Conservation (phyloP, 2,329 filamentous ascomycete species). For the Bretziella fagacearum region DNA sequence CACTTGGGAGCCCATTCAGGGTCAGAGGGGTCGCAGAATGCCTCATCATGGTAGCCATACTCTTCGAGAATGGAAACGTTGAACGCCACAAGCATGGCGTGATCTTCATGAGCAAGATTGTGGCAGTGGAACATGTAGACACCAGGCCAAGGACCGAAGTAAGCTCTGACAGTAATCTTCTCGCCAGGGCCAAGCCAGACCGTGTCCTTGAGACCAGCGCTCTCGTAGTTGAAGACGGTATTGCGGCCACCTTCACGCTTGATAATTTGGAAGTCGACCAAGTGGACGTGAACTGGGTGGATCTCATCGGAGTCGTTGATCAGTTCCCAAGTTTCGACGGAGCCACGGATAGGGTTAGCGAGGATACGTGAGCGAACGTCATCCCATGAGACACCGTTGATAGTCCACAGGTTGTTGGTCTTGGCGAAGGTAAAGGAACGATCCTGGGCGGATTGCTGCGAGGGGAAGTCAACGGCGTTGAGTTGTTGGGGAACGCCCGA, state of each 20-base stretch:
- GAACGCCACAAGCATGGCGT: conserved; percentile 31
- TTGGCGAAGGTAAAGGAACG: conserved; percentile 31
- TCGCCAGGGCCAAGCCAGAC: conserved; percentile 37
- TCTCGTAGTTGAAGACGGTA: conserved; percentile 34
- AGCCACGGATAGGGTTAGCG: conserved; percentile 29
- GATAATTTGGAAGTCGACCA: conserved; percentile 40
- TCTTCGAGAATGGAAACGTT: conserved; percentile 25
- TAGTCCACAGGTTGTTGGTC: conserved; percentile 29
- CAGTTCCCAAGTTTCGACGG: conserved; percentile 32
- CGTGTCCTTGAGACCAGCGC: conserved; percentile 38
- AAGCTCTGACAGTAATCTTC: conserved; percentile 31
- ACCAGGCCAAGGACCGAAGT: conserved; percentile 36
- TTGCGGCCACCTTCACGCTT: conserved; percentile 28
- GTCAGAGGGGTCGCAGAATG: conserved; percentile 25
- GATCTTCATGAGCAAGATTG: conserved; percentile 29
- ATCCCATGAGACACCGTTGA: conserved; percentile 32
- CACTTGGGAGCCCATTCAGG: conserved; percentile 19
- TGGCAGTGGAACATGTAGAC: conserved; percentile 34
- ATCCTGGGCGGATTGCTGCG: conserved; percentile 22
- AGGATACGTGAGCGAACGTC: conserved; percentile 32
- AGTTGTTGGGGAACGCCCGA: conserved; percentile 23
- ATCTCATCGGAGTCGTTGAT: conserved; percentile 32
- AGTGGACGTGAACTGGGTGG: conserved; percentile 40
- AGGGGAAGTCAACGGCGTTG: conserved; percentile 25
- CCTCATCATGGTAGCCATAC: conserved; percentile 25